Base-by-base conservation (phyloP, 2,329 filamentous ascomycete genomes). In the Corniculantispora saksenae region DNA sequence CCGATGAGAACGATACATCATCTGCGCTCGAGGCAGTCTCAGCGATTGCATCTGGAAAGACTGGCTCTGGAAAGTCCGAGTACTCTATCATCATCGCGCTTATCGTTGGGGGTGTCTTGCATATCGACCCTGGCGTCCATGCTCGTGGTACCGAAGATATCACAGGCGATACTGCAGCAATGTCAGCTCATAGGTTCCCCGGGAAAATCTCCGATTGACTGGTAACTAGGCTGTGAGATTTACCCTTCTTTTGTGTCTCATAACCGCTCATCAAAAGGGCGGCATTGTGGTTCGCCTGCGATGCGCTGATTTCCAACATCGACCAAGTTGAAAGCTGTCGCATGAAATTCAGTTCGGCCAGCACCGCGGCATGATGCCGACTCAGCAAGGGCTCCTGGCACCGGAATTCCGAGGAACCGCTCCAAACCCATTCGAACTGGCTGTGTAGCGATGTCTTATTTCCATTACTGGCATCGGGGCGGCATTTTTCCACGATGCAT, bases 401-500 rank as follows among this genome's bases (percentile, higher is more conserved):
- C 32, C 64, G 69, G 54, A 75, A 75, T n/a, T 72, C 67, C 1
- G 50, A 65, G 1, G 70, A 66, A 21, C 72, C 72, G 9, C 73
- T 58, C 4, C 74, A 59, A 2, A 71, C 32, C 73, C 73, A 75
- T 15, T 65, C 67, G 1, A 75, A 48, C 0, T 70, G 69, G 5
- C 63, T 71, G 1, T 67, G 66, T 3, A 75, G 60, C 0, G 69
- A 57, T 0, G 69, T 69, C 23, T 55, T 71, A 7, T 57, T 71
- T 6, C 69, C 70, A 1, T 56, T 58, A 17, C 70, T 61, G 17
- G 67, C 67, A 23, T 69, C 70, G 0, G 72, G 72, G 0, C 73
- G 71, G 3, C 72, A 74, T 53, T 71, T 75, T 27, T 76, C 74
- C 10, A 76, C 69, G 21, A 76, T 69, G 29, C 66, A 64, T 13